Evolutionary conservation across 129 eudicot species (phyloP), one percentile per base, ranked within the genome.

Genomic region (Lactuca sativa): DNA sequence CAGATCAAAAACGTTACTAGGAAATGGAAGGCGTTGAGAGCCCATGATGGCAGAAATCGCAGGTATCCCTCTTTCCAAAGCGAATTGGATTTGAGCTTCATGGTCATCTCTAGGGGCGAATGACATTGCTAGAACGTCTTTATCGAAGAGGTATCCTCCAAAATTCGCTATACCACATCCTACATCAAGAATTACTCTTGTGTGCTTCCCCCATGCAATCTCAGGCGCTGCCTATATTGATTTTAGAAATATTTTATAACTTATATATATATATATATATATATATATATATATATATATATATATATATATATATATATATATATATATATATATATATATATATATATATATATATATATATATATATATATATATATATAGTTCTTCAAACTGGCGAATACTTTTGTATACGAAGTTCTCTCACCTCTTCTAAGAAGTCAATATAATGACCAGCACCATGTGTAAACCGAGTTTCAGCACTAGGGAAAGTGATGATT

Each of bases 41-140:
- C 88, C 96, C 85, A 91, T 83, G 16, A 82, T 85, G 9, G 88
- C 87, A 64, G 90, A 86, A 32, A 91, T 84, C 43, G 95, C 92
- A 9, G 96, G 96, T 48, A 91, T 85, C 13, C 97, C 97, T 64
- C 97, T 85, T 75, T 91, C 96, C 0, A 91, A 81, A 37, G 96
- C 92, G 30, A 88, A 77, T 60, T 91, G 97, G 13, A 85, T 80
- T 74, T 88, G 92, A 36, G 93, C 84, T 60, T 75, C 83, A 40
- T 85, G 88, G 66, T 85, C 92, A 58, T 91, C 88, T 73, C 81
- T 90, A 2, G 92, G 88, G 3, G 95, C 91, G 58, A 91, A 78
- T 8, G 97, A 85, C 80, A 91, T 77, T 36, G 97, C 44, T 15
- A 88, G 78, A 71, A 91, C 93, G 21, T 86, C 90, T 79, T 80